phyloP scores from a whole-genome alignment of 345 rosid genomes.

The Populus ilicifolia region DNA sequence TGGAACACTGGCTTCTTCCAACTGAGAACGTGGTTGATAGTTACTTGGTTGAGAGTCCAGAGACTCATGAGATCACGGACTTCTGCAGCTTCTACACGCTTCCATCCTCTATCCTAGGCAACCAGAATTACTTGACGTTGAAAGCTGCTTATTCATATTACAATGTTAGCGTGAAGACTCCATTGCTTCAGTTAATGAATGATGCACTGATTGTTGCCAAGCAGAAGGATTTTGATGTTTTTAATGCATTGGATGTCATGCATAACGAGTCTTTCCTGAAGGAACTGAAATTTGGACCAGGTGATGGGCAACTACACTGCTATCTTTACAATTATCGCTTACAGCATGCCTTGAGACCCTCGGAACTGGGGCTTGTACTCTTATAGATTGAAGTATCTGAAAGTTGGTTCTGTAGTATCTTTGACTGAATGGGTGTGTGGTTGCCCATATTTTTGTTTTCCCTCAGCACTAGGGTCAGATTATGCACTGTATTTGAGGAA shows the following conservation, averaged over 20 bases:
- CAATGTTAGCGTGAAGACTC: constrained; percentile 76
- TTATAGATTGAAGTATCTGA: constrained; percentile 35
- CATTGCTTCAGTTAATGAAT: constrained; percentile 87
- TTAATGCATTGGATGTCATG: constrained; percentile 91
- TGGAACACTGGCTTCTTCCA: constrained; percentile 94
- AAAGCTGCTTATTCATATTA: constrained; percentile 96
- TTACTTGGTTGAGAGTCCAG: constrained; percentile 80
- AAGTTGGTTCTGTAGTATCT: constrained; percentile 1
- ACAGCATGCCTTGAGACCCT: constrained; percentile 50
- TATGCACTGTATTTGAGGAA: constrained; percentile 7
- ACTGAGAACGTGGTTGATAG: constrained; percentile 73
- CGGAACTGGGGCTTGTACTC: constrained; percentile 88
- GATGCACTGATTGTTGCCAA: constrained; percentile 76
- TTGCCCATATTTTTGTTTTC: background rate
- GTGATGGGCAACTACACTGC: constrained; percentile 93
- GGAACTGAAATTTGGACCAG: constrained; percentile 88
- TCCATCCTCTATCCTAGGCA: constrained; percentile 92
- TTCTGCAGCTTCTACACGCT: constrained; percentile 95
- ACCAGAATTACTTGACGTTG: constrained; percentile 59
- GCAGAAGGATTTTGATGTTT: constrained; percentile 82
- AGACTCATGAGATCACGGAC: constrained; percentile 77
- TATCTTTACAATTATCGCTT: constrained; percentile 78
- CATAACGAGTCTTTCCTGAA: constrained; percentile 85
- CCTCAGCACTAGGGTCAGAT: constrained; percentile 3
- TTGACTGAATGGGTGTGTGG: constrained; percentile 9